Evolutionary conservation across 306 rosid species (phyloP).

Genomic region (Cucumis melo): DNA sequence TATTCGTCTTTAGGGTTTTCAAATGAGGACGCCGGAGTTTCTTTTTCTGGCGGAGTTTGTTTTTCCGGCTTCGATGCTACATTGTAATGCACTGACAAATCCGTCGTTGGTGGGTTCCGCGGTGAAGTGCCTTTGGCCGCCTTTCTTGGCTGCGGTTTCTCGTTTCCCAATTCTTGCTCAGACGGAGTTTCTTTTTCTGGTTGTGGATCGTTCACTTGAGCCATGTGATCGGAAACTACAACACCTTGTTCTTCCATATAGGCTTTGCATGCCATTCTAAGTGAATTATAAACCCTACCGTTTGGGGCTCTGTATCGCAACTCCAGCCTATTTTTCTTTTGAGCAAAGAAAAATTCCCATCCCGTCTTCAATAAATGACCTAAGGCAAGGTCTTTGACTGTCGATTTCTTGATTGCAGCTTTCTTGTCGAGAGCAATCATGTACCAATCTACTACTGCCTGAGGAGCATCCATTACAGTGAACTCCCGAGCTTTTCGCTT

Average conservation of each 20-base stretch:
- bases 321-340: slow-evolving; percentile 21
- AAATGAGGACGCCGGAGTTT: neutral
- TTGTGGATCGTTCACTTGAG: neutral
- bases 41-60: neutral
- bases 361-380: slow-evolving; percentile 38
- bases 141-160: too few relatives aligned
- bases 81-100: neutral
- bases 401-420: neutral
- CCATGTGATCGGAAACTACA: neutral
- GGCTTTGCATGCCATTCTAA: slow-evolving; percentile 35
- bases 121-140: neutral
- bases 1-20: neutral
- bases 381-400: slow-evolving; percentile 21
- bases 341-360: slow-evolving; percentile 29
- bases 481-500: neutral
- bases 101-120: slow-evolving; percentile 8
- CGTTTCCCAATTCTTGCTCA: neutral
- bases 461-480: slow-evolving; percentile 10
- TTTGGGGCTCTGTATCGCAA: slow-evolving; percentile 41
- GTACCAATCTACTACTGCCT: slow-evolving; percentile 40
- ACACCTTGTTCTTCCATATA: slow-evolving; percentile 14
- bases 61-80: neutral
- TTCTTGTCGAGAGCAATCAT: neutral
- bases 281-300: slow-evolving; percentile 31
- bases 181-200: neutral